Base-by-base conservation (phyloP, 352 stramenopile species). In the Globisporangium abappressorium region DNA sequence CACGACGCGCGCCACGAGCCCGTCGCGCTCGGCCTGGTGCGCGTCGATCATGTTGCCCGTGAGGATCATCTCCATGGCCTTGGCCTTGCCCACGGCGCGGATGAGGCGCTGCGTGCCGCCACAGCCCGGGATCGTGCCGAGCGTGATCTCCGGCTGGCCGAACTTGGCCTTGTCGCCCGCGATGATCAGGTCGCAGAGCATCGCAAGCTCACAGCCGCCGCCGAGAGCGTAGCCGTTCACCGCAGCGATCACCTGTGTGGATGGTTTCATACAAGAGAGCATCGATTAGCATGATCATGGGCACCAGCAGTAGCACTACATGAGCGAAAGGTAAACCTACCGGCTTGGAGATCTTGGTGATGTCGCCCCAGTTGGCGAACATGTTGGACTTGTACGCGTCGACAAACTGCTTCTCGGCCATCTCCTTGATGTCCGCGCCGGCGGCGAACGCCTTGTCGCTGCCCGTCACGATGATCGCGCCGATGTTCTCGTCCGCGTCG, bases 181-280 rank as follows among this genome's bases (percentile, higher is more conserved):
- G 57, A 99, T 91, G 66, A 99, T 97, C 65, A 99, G 97, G 77
- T 99, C 98, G 73, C 97, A 99, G 78, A 99, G 98, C 98, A 99
- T 99, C 34, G 97, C 97, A 26, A 99, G 79, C 81, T 99, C 97
- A 70, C 97, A 99, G 38, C 98, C 98, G 59, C 98, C 98, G 47
- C 98, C 98, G 15, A 99, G 83, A 11, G 97, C 97, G 79, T 98
- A 99, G 60, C 98, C 98, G 80, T 99, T 99, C 20, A 99, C 96
- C 26, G 98, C 97, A 5, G 98, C 98, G 57, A 98, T 98, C 22
- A 97, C 82, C 79, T 92, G 9, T 92, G 9, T 55, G n/a, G 57
- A 69, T 11, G 18, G 43, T 22, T 43, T 36, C 24, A 36, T 20
- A 28, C 26, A 47, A 26, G 41, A 51, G 1, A 61, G 33, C 22